Evolutionary conservation across 2,329 filamentous ascomycete species (phyloP).

Genomic region (Penicillium sp.): DNA sequence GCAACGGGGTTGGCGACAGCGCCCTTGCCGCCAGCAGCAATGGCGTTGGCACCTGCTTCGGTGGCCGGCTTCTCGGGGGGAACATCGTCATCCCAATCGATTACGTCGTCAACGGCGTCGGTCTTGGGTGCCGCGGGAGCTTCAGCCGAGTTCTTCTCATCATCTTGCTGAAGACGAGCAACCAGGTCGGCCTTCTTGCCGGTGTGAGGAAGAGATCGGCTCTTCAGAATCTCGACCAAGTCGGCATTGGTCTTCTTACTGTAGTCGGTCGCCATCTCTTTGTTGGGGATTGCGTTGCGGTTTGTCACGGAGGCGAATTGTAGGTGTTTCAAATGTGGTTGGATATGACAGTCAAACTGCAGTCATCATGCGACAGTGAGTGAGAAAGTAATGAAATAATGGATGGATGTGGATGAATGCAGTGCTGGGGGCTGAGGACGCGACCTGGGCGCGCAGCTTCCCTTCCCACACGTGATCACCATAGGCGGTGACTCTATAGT

Average conservation of each 20-base stretch:
- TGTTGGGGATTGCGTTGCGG: neutral
- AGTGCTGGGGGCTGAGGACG: constrained; percentile 5
- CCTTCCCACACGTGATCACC: constrained; percentile 1
- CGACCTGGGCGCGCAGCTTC: constrained; percentile 5
- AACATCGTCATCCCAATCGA: constrained; percentile 43
- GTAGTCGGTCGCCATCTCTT: constrained; percentile 42
- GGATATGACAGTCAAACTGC: neutral
- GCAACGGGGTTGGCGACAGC: constrained; percentile 36
- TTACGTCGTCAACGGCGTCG: constrained; percentile 38
- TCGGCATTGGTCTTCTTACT: constrained; percentile 49
- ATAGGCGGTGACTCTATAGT: neutral
- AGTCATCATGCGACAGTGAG: constrained; percentile 7
- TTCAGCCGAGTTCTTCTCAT: constrained; percentile 27
- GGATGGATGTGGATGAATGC: constrained; percentile 7
- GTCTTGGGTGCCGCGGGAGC: constrained; percentile 25
- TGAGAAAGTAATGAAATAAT: neutral
- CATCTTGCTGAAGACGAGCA: constrained; percentile 44
- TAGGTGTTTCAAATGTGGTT: neutral
- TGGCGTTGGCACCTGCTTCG: constrained; percentile 30
- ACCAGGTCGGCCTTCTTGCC: constrained; percentile 50
- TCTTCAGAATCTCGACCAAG: constrained; percentile 47
- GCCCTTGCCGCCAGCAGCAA: constrained; percentile 38
- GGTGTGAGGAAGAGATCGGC: constrained; percentile 44
- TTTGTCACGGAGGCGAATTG: neutral
- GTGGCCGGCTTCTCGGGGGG: constrained; percentile 31